Evolutionary conservation across 441 rosid genomes (phyloP), one percentile per base, ranked within the genome.

Genomic region (Breynia disticha): DNA sequence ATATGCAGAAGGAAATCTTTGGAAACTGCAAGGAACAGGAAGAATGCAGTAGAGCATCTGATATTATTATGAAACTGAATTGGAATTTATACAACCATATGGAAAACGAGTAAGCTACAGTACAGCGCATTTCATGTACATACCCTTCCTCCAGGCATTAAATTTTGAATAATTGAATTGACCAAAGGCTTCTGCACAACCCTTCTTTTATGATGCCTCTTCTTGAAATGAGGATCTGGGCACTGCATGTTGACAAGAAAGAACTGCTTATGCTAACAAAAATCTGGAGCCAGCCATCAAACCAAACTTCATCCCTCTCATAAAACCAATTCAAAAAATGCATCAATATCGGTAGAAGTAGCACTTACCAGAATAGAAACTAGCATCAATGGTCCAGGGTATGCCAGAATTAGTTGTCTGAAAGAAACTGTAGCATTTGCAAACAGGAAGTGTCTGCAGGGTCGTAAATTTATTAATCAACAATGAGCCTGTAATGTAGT

Each of bases 191-290:
- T 80, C 62, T 82, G 95, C 52, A 87, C 70, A 53, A 91, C 89
- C 69, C 96, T 81, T 81, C 95, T 77, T 82, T 91, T 91, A 15
- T 71, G 95, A 75, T 91, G 87, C 59, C 81, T 77, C 75, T 79
- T 86, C 86, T 91, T 91, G 83, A 87, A 87, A 79, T 91, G 95
- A 55, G 98, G 96, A 59, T 91, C 96, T 6, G 95, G 95, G 57
- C 96, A 91, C 96, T 91, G 79, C 74, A 71, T 41, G 63, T 32
- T 46, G 35, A 46, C 54, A 22, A 19, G 12, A 32, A 39, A 16
- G 38, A 17, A 51, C 3, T 19, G 14, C 9, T 53, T 51, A 38
- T 51, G 55, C 16, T 19, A 49, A 50, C 21, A 35, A 51, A 10
- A 50, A 39, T 17, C 18, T 16, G 39, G 20, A 59, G 35, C 13